Conservation (phyloP, 768 basidiomycete genomes). For the Pleurotus pulmonarius region DNA sequence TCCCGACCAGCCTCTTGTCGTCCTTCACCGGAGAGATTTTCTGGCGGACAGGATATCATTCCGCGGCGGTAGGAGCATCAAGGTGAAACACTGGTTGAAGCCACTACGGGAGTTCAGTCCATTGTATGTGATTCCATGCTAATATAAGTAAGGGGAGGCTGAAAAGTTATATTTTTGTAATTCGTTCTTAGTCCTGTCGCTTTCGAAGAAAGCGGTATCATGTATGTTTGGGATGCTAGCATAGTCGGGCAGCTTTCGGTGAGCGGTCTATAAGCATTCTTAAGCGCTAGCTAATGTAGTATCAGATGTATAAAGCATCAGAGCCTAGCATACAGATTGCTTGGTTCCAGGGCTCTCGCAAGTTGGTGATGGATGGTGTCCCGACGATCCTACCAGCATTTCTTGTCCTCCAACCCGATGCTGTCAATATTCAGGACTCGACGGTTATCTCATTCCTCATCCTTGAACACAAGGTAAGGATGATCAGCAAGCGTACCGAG, state of each 20-base stretch:
- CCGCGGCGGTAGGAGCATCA: slow-evolving; percentile 14
- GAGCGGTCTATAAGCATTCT: neutral
- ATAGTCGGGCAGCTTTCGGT: slow-evolving; percentile 18
- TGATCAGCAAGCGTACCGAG: neutral
- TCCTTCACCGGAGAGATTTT: slow-evolving; percentile 15
- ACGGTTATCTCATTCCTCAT: slow-evolving; percentile 20
- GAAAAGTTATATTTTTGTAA: neutral
- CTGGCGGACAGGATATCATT: slow-evolving; percentile 20
- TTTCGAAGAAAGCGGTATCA: slow-evolving; percentile 15
- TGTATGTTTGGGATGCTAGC: slow-evolving; percentile 18
- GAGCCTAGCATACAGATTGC: slow-evolving; percentile 15
- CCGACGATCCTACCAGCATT: slow-evolving; percentile 13
- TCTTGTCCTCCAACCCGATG: slow-evolving; percentile 19
- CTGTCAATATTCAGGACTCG: slow-evolving; percentile 18
- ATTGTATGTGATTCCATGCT: slow-evolving; percentile 13
- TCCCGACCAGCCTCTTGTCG: slow-evolving; percentile 12
- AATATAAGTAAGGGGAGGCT: too few relatives aligned
- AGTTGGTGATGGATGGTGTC: slow-evolving; percentile 8
- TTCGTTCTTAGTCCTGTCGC: slow-evolving; percentile 17
- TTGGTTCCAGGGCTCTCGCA: slow-evolving; percentile 20
- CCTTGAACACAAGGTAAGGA: slow-evolving; percentile 19
- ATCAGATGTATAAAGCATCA: too few relatives aligned
- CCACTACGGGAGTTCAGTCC: slow-evolving; percentile 13
- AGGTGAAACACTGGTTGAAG: slow-evolving; percentile 19
- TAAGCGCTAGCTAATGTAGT: too few relatives aligned